These are phyloP conservation scores for Tilletia setariae DNA, from an alignment of 1,284 basidiomycete genomes.

Conservation along the genomic window DNA sequence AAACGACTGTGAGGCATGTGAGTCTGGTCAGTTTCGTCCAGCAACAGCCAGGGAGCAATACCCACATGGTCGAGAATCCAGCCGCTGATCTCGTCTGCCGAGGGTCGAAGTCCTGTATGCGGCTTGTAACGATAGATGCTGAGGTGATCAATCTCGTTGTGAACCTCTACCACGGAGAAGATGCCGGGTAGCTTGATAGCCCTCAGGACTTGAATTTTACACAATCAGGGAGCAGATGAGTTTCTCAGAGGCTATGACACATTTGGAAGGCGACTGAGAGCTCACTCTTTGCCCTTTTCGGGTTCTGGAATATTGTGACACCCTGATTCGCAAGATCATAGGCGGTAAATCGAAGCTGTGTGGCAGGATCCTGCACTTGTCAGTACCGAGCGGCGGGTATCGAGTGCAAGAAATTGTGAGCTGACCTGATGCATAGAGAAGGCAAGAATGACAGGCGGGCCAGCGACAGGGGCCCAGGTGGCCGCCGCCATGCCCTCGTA, in stretches of 20 bases:
- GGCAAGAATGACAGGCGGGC: conserved; percentile 32
- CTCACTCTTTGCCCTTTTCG: conserved; percentile 28
- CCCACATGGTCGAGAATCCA: conserved; percentile 6
- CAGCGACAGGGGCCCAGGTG: conserved; percentile 34
- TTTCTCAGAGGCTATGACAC: neutral
- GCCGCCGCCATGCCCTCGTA: conserved; percentile 36
- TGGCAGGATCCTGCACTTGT: neutral
- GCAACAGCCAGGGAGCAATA: neutral
- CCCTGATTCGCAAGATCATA: conserved; percentile 35
- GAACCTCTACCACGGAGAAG: neutral
- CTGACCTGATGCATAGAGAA: conserved; percentile 36
- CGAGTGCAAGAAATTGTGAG: neutral
- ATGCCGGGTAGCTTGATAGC: conserved; percentile 4
- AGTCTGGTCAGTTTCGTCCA: neutral
- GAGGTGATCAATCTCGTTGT: conserved; percentile 7
- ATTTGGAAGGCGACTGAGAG: neutral
- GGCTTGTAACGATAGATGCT: conserved; percentile 14
- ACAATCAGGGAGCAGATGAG: neutral
- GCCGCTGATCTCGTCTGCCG: neutral
- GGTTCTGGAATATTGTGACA: conserved; percentile 34
- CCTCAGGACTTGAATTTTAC: neutral
- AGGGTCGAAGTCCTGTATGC: neutral
- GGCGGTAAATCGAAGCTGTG: conserved; percentile 18
- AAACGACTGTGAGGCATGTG: conserved; percentile 65
- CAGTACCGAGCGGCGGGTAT: neutral